phyloP scores from a whole-genome alignment of 306 rosid species.

The Quercus bicolor region DNA sequence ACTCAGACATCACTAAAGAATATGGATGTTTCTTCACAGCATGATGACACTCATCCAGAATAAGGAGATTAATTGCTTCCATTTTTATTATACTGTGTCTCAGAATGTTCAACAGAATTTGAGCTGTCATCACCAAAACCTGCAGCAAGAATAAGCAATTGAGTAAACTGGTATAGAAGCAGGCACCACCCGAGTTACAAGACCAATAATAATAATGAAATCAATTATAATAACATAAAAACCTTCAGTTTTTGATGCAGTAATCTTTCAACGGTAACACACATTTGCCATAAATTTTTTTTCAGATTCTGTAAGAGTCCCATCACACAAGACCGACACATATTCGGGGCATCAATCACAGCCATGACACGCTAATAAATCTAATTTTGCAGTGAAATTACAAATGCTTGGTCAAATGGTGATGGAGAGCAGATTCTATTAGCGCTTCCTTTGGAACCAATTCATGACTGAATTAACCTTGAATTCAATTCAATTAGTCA shows the following conservation, averaged over 20 bases:
- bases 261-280: neutral
- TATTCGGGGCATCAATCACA: neutral
- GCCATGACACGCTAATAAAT: neutral
- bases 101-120: slow-evolving; percentile 94
- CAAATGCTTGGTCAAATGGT: neutral
- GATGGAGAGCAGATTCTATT: neutral
- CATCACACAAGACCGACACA: neutral
- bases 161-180: slow-evolving; percentile 5
- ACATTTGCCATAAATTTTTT: neutral
- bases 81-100: slow-evolving; percentile 95
- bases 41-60: slow-evolving; percentile 97
- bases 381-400: neutral
- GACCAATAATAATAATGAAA: slow-evolving; percentile 1
- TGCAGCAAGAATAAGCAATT: slow-evolving; percentile 40
- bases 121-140: slow-evolving; percentile 99
- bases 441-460: neutral
- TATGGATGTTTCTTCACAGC: slow-evolving; percentile 99
- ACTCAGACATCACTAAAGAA: slow-evolving; percentile 97
- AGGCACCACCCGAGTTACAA: slow-evolving; percentile 18
- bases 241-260: slow-evolving; percentile 1
- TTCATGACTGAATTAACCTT: neutral
- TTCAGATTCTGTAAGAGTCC: neutral
- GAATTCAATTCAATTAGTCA: too few species aligned
- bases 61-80: slow-evolving; percentile 85
- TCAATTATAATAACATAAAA: neutral